Base-by-base conservation (phyloP, 2,329 filamentous ascomycete genomes). In the Rhinocladiella mackenziei region DNA sequence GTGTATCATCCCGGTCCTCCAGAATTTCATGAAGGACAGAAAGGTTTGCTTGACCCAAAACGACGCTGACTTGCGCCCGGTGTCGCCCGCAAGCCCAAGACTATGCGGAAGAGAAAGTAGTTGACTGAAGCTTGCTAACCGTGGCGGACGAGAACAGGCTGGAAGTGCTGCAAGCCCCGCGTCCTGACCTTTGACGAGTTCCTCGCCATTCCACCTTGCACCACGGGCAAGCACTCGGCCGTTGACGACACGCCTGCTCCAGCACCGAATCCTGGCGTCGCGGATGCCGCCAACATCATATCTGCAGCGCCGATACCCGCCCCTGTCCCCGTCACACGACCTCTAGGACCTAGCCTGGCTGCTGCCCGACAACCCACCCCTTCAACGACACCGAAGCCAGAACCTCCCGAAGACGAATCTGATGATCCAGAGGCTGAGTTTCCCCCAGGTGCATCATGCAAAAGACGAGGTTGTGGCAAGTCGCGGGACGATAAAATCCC, bases 131-230 rank as follows among this genome's bases (percentile, higher is more conserved):
- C 23, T 26, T 26, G 23, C 23, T 26, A 26, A n/a, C 23, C 23
- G 23, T 26, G 23, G 8, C 23, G n/a, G n/a, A n/a, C n/a, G 39
- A 3, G 26, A 20, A 38, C 60, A 96, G 91, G 92, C 62, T 97
- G 92, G 91, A 94, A 94, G 73, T 98, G 92, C 74, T 98, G 92
- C 78, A 97, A 96, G 71, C 84, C 89, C 45, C 85, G 92, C 61
- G 89, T 97, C 59, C 75, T 98, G 59, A 96, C 89, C 48, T 98
- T 98, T 65, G 92, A 98, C 69, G 92, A 98, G 70, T 98, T 98
- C 74, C 86, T 98, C 67, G 67, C 75, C 49, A 97, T 98, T 58
- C 74, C 86, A 37, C 91, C 92, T 26, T 98, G 92, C 75, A 95
- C 92, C 18, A 86, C 83, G 9, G 92, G 92, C 60, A 89, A 83